A percentile compares a stretch with the other conserved stretches of the same genome.
Evolutionary conservation across 2,329 filamentous ascomycete species (phyloP).

Genomic region (Colletotrichum higginsianum): DNA sequence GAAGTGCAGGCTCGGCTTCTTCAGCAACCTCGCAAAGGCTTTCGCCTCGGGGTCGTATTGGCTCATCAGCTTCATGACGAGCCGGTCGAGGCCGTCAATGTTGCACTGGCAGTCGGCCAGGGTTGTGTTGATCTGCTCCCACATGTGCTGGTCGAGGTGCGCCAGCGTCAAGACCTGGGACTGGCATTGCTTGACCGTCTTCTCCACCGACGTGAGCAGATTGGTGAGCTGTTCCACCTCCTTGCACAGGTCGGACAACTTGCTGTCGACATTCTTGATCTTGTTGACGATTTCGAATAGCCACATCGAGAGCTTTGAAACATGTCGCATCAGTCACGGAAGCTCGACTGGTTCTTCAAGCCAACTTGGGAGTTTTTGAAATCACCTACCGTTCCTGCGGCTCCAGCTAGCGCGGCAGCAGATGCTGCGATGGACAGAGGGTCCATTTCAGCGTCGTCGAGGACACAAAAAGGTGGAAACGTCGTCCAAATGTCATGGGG

Average conservation of each 20-base stretch:
- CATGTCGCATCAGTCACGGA: background rate
- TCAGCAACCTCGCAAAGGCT: background rate
- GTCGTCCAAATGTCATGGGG: background rate
- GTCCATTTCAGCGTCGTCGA: constrained; percentile 2
- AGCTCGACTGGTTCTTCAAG: background rate
- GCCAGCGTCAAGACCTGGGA: constrained; percentile 9
- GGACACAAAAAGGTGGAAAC: background rate
- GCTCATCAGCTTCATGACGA: constrained; percentile 14
- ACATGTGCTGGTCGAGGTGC: constrained; percentile 29
- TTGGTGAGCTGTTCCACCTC: constrained; percentile 8
- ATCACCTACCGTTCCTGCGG: constrained; percentile 2
- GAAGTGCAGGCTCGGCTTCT: constrained; percentile 22
- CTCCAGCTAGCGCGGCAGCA: constrained; percentile 9
- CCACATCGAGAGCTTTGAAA: constrained; percentile 16
- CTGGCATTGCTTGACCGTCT: constrained; percentile 24
- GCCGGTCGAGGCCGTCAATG: constrained; percentile 2
- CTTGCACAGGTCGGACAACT: constrained; percentile 19
- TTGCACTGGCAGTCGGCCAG: constrained; percentile 25
- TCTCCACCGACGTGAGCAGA: constrained; percentile 19
- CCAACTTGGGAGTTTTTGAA: background rate
- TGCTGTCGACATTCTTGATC: constrained; percentile 21
- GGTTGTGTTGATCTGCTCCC: constrained; percentile 17
- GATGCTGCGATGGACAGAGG: constrained; percentile 20
- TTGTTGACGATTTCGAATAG: constrained; percentile 13
- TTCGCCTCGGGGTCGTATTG: constrained; percentile 13